Evolutionary conservation across 257 asterid genomes (phyloP).

Genomic region (Echium plantagineum): DNA sequence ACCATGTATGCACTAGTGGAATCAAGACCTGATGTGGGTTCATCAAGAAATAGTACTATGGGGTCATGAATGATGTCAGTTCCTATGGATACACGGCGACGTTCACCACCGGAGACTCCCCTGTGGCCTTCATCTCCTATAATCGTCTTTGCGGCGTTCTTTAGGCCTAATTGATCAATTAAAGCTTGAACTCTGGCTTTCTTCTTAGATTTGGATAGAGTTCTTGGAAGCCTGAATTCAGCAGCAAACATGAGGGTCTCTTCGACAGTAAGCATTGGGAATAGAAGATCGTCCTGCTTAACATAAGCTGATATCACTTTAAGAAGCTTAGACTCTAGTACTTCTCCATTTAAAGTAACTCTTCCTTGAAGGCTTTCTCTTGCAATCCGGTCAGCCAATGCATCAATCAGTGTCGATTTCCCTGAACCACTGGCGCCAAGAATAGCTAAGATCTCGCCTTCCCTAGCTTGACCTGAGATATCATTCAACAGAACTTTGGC

Average conservation of each 20-base stretch:
- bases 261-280: constrained; percentile 38
- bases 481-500: constrained; percentile 22
- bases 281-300: constrained; percentile 35
- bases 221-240: constrained; percentile 26
- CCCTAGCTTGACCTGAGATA: constrained; percentile 30
- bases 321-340: constrained; percentile 24
- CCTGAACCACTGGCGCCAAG: constrained; percentile 43
- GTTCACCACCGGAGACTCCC: constrained; percentile 38
- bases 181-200: constrained; percentile 24
- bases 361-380: constrained; percentile 25
- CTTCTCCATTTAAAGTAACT: constrained; percentile 24
- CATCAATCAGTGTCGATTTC: constrained; percentile 35
- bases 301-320: constrained; percentile 35
- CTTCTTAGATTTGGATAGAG: constrained; percentile 21
- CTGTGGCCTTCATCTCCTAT: constrained; percentile 41
- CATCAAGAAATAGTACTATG: constrained; percentile 42
- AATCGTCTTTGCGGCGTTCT: constrained; percentile 29
- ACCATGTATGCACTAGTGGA: constrained; percentile 63
- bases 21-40: constrained; percentile 65
- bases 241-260: constrained; percentile 41
- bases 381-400: constrained; percentile 25
- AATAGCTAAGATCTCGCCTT: constrained; percentile 34
- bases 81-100: constrained; percentile 37
- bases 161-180: constrained; percentile 30
- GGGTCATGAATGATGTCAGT: constrained; percentile 39